Percentiles rank a stretch among this genome's conserved stretches.
These are phyloP conservation scores for Arxiozyma bovina DNA, from an alignment of 1,139 yeast genomes.

Conservation along the genomic window DNA sequence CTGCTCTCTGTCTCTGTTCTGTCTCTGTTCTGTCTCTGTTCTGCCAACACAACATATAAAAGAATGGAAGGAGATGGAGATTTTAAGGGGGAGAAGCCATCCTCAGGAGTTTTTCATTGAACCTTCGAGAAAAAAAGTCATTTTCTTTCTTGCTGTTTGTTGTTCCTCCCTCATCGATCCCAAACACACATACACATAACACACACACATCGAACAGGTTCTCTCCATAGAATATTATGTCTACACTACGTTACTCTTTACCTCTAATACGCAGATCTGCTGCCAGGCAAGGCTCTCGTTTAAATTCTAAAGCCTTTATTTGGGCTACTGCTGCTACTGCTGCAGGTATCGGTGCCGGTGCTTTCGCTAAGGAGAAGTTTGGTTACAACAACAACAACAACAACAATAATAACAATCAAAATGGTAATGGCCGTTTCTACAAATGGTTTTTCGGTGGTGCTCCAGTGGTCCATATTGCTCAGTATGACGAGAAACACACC, in stretches of 20 bases:
- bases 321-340: conserved; percentile 19
- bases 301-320: background rate
- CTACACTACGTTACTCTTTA: background rate
- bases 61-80: no score
- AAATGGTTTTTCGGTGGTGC: conserved; percentile 14
- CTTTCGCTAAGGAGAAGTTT: conserved; percentile 6
- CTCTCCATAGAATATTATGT: no score
- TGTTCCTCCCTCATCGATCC: no score
- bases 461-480: conserved; percentile 22
- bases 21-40: no score
- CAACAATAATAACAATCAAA: conserved; percentile 4
- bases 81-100: no score
- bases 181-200: no score
- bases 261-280: conserved; percentile 2
- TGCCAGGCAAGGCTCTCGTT: background rate
- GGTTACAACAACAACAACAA: conserved; percentile 6
- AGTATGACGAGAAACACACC: conserved; percentile 16
- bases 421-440: conserved; percentile 3
- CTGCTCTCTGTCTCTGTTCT: no score
- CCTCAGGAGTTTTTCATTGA: no score
- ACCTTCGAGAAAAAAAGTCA: no score
- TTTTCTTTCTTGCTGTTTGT: background rate
- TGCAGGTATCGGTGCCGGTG: conserved; percentile 4
- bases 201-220: no score
- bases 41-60: no score